Base-by-base conservation (phyloP, 2,329 filamentous ascomycete species). In the Phialocephala sp. region DNA sequence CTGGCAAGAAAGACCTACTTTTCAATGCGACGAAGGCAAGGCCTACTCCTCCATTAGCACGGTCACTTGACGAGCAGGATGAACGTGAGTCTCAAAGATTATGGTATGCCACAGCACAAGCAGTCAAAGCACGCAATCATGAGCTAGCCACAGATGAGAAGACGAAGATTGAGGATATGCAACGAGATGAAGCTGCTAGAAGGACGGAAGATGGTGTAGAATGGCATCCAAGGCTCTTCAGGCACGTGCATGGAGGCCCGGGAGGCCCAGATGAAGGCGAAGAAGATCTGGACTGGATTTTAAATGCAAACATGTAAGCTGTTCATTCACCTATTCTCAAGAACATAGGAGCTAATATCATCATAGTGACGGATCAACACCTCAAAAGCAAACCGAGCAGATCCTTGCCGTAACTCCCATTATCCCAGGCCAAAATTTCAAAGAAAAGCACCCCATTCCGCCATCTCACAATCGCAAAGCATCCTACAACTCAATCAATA, bases 261-360 rank as follows among this genome's bases (percentile, higher is more conserved):
- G 90, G 89, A 37, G 89, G 88, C 1, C 76, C 84, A 4, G 91
- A 95, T 69, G 89, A 94, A 76, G 92, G 91, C 35, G 91, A 96
- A 77, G 93, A 96, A 76, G 92, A 92, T 70, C 81, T 99, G 36
- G 95, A 98, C 79, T 99, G 93, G 92, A 94, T 98, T 74, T 91
- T 99, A 74, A 91, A 94, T 77, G 90, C 94, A 1, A 84, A 89
- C 63, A 86, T 99, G 93, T 97, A 79, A 78, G 87, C 6, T 32
- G 27, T 77, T 39, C 2, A 39, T 27, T 27, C 22, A 50, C 36
- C 4, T 9, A 61, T 15, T 36, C 24, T 5, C 18, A 12, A 12
- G 37, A 22, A 27, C n/a, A 18, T 12, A 18, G n/a, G 60, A 55
- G 41, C 57, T 62, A 54, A 77, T 66, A 45, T 24, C 27, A 22